These are phyloP conservation scores for Penicillium cosmopolitanum DNA, from an alignment of 495 filamentous ascomycete species.

Conservation along the genomic window DNA sequence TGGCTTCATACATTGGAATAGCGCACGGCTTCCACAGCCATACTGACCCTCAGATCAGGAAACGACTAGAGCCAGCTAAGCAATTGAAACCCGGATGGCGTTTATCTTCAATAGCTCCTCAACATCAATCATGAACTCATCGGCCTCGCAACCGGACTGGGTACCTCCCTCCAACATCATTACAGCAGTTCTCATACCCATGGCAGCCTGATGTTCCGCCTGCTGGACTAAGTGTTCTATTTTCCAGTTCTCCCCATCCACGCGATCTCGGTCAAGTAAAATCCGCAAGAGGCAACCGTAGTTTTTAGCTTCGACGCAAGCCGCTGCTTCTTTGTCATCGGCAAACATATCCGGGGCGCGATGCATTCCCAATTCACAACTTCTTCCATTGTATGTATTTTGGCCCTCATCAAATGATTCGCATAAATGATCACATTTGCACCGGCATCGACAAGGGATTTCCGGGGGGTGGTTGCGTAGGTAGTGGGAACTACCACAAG, in stretches of 20 bases:
- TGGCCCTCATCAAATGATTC: constrained; percentile 13
- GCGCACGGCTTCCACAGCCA: neutral
- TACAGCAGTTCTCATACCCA: neutral
- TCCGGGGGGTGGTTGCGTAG: constrained; percentile 4
- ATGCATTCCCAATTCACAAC: neutral
- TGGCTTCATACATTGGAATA: neutral
- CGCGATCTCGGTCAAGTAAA: neutral
- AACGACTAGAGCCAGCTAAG: neutral
- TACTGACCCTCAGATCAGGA: neutral
- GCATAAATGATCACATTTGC: constrained; percentile 13
- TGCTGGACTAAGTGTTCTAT: neutral
- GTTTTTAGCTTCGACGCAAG: constrained; percentile 6
- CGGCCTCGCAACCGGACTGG: constrained; percentile 12
- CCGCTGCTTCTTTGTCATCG: constrained; percentile 7
- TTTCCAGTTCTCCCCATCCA: neutral
- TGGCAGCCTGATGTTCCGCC: neutral
- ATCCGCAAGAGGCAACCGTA: constrained; percentile 10
- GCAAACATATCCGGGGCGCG: neutral
- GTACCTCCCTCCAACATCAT: neutral
- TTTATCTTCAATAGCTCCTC: constrained; percentile 8
- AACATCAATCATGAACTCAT: neutral
- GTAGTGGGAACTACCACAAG: constrained; percentile 12
- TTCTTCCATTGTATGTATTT: constrained; percentile 1
- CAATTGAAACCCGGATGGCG: neutral
- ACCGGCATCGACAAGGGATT: constrained; percentile 9